Percentiles rank a stretch among this genome's conserved stretches.
Evolutionary conservation across 1,139 yeast genomes (phyloP).

Genomic region (Geotrichum cucujoidarum): DNA sequence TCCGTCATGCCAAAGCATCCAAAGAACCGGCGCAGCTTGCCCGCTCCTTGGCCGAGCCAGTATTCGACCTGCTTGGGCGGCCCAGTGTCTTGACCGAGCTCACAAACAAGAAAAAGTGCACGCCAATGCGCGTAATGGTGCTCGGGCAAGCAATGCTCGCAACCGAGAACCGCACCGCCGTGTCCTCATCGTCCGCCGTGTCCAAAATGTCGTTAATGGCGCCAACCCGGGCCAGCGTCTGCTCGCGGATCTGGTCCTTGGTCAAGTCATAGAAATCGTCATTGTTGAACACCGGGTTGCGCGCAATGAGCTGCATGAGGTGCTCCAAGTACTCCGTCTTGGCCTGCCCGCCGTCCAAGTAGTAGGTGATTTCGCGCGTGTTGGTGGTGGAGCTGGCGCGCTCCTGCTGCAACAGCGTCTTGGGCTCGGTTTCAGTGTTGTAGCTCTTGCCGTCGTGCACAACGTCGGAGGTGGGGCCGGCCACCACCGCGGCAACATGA

Average conservation of each 20-base stretch:
- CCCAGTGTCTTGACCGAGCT: conserved; percentile 66
- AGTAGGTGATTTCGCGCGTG: conserved; percentile 42
- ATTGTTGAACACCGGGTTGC: conserved; percentile 48
- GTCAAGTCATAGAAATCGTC: conserved; percentile 46
- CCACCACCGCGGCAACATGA: too few species aligned
- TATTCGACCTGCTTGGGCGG: conserved; percentile 52
- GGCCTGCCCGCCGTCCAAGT: conserved; percentile 47
- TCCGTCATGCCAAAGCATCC: conserved; percentile 95
- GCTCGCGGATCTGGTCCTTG: conserved; percentile 45
- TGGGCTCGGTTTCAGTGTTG: conserved; percentile 22
- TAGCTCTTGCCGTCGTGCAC: conserved; percentile 25
- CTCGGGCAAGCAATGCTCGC: conserved; percentile 50
- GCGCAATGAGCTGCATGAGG: conserved; percentile 42
- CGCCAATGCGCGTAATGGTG: conserved; percentile 60
- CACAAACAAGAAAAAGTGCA: conserved; percentile 61
- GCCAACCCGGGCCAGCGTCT: conserved; percentile 45
- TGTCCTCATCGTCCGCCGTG: conserved; percentile 9
- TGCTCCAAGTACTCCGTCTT: conserved; percentile 42
- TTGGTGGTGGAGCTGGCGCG: conserved; percentile 42
- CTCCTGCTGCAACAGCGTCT: conserved; percentile 36
- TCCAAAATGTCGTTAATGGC: conserved; percentile 44
- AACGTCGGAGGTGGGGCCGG: conserved; percentile 23
- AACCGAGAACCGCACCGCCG: conserved; percentile 36
- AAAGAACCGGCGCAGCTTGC: conserved; percentile 57
- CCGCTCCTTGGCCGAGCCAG: conserved; percentile 72